These are phyloP conservation scores for Endogone sp. DNA, from an alignment of 192 early-diverging fungal genomes.

Conservation along the genomic window DNA sequence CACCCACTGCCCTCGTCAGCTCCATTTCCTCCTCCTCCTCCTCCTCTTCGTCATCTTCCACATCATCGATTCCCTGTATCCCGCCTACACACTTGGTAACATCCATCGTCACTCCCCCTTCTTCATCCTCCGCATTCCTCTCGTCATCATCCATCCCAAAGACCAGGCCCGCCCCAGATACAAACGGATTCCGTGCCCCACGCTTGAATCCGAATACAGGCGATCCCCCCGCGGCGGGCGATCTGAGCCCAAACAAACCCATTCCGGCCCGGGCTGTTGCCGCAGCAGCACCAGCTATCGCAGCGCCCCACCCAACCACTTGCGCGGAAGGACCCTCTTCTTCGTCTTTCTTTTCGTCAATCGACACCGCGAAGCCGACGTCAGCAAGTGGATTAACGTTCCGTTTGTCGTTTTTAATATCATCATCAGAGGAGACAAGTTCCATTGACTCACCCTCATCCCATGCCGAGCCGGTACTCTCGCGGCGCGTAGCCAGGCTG, in stretches of 20 bases:
- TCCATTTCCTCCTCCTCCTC: conserved; percentile 17
- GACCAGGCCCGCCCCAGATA: neutral
- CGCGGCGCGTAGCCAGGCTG: neutral
- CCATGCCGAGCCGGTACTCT: neutral
- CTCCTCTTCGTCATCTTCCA: conserved; percentile 26
- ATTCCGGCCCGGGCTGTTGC: neutral
- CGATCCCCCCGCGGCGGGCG: neutral
- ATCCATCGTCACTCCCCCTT: conserved; percentile 3
- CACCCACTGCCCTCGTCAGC: conserved; percentile 1
- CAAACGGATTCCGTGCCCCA: neutral
- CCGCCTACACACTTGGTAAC: neutral
- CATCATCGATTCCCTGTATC: no score
- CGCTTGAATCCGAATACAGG: neutral
- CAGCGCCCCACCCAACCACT: no score
- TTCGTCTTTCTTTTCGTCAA: neutral
- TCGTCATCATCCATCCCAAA: conserved; percentile 8
- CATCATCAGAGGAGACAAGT: neutral
- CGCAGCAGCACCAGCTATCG: neutral
- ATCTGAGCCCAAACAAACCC: neutral
- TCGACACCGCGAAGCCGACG: neutral
- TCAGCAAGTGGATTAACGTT: neutral
- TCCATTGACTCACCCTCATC: neutral
- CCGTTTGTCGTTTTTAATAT: no score
- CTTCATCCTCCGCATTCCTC: conserved; percentile 3
- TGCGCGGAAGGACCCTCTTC: no score